Conservation (phyloP, 352 stramenopile genomes). For the Pythium phragmitis region DNA sequence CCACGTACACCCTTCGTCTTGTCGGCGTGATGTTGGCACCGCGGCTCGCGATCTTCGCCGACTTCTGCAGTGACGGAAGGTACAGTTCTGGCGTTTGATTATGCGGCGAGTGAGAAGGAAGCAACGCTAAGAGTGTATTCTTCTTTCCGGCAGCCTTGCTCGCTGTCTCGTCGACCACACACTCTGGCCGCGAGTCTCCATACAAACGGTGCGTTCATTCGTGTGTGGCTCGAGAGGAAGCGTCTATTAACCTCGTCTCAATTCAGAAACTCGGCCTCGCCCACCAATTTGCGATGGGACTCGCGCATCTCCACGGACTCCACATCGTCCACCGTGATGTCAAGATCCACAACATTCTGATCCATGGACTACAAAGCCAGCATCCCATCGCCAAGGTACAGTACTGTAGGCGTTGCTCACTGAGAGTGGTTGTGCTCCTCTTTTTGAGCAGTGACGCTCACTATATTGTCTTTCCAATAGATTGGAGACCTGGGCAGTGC, state of each 20-base stretch:
- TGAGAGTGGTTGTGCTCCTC: too few relatives aligned
- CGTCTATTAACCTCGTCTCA: too few relatives aligned
- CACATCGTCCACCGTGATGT: conserved; percentile 29
- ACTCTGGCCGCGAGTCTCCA: conserved; percentile 10
- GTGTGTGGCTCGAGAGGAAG: not conserved
- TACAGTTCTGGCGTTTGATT: too few relatives aligned
- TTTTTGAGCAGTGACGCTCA: too few relatives aligned
- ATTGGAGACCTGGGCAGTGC: conserved; percentile 30
- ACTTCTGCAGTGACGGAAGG: conserved; percentile 27
- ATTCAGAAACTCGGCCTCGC: conserved; percentile 20
- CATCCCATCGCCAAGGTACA: conserved; percentile 17
- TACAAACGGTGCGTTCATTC: conserved; percentile 10
- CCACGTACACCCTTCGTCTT: not conserved
- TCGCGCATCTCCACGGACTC: conserved; percentile 11
- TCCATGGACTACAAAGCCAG: conserved; percentile 7
- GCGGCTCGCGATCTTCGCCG: conserved; percentile 21
- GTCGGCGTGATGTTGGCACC: conserved; percentile 21
- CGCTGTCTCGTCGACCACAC: conserved; percentile 8
- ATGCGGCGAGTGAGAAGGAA: too few relatives aligned
- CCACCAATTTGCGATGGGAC: conserved; percentile 8
- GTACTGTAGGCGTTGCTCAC: too few relatives aligned
- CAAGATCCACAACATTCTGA: conserved; percentile 29
- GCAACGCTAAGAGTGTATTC: too few relatives aligned
- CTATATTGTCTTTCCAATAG: not conserved
- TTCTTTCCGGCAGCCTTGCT: conserved; percentile 14